phyloP scores from a whole-genome alignment of 148 eudicot genomes.

The Gaultheria prostrata region DNA sequence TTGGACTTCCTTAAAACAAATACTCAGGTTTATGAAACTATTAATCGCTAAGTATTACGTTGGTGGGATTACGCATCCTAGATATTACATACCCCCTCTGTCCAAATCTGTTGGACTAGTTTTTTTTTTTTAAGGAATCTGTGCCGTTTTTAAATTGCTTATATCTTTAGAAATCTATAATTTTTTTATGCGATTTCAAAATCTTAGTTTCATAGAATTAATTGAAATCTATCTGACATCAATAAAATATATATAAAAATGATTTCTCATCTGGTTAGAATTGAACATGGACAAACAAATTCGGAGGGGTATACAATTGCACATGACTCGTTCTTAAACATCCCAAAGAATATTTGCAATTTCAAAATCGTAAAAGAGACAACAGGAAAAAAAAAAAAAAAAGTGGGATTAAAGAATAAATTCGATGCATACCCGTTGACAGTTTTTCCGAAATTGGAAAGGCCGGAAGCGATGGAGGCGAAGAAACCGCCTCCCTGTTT shows the following conservation, averaged over 20 bases:
- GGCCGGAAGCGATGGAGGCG: slow-evolving; percentile 56
- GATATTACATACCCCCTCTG: neutral
- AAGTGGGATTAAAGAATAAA: neutral
- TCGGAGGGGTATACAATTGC: neutral
- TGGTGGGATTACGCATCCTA: neutral
- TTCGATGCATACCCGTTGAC: slow-evolving; percentile 63
- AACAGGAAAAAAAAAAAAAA: neutral
- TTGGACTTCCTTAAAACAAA: neutral
- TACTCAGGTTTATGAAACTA: neutral
- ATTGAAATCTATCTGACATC: too few species aligned
- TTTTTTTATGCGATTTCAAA: too few species aligned
- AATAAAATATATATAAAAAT: too few species aligned
- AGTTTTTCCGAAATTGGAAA: slow-evolving; percentile 71
- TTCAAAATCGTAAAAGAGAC: neutral
- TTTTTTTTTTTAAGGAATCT: too few species aligned
- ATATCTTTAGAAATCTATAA: too few species aligned
- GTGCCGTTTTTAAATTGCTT: too few species aligned
- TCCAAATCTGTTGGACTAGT: too few species aligned
- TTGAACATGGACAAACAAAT: too few species aligned
- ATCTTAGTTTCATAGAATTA: too few species aligned
- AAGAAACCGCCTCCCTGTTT: slow-evolving; percentile 50
- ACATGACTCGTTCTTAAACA: neutral
- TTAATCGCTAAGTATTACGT: neutral
- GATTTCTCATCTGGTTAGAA: too few species aligned
- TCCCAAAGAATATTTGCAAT: neutral